Evolutionary conservation across 2,329 filamentous ascomycete genomes (phyloP), one percentile per base, ranked within the genome.

Genomic region (Beauveria rudraprayagi): DNA sequence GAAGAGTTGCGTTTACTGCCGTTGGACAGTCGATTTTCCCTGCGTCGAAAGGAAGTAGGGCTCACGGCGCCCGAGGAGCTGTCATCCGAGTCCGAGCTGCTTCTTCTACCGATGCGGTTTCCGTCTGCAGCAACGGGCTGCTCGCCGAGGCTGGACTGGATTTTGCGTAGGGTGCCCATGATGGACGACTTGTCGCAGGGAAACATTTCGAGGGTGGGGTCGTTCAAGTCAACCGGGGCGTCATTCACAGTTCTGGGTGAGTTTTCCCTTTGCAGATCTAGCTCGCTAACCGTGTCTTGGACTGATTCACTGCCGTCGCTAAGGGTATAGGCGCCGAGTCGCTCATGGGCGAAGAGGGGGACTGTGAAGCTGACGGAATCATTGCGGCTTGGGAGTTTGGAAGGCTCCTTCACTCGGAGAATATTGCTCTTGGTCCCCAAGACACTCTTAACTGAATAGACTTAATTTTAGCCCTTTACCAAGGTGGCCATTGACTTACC

Each of bases 131-230:
- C 66, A 0, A 73, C 66, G 30, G 71, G 70, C 40, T 79, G 76
- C 50, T 75, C 76, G 44, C 72, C 70, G 0, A 77, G 71, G 47
- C 77, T 75, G 0, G 76, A 78, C 61, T 76, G 76, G 16, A 82
- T 75, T 56, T 76, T 77, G 7, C 77, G 75, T 16, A 82, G 71
- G 1, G 76, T 72, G 53, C 76, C 73, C 14, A 81, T 68, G 55
- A 82, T 78, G 6, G 76, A 77, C 0, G 72, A 70, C 17, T 73
- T 72, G 56, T 76, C 75, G 1, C 75, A 79, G 2, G 80, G 80
- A 63, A 82, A 81, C 19, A 67, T 71, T 63, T 81, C 80, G 9
- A 82, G 68, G 0, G 75, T 79, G 1, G 80, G 79, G 55, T 82
- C 80, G 52, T 77, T 73, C 2, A 77, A 62, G 53, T 81, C 79